A percentile compares a stretch with the other conserved stretches of the same genome.
These are phyloP conservation scores for Fusarium citri DNA, from an alignment of 2,329 filamentous ascomycete species.

Conservation along the genomic window DNA sequence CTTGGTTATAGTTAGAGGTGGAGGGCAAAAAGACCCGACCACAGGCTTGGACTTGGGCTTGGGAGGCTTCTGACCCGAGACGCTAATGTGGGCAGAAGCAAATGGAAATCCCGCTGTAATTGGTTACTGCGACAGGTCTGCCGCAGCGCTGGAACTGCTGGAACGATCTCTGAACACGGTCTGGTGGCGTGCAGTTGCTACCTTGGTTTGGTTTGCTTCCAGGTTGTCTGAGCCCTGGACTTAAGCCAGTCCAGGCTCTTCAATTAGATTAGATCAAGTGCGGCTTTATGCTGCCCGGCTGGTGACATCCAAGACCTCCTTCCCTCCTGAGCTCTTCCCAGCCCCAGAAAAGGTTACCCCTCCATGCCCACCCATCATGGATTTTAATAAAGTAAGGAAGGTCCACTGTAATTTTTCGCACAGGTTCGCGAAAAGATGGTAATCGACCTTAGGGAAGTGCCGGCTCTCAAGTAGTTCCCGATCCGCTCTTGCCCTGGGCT, in stretches of 20 bases:
- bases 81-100: constrained; percentile 38
- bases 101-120: constrained; percentile 34
- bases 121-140: constrained; percentile 31
- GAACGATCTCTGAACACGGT: constrained; percentile 20
- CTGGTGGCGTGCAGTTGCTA: constrained; percentile 14
- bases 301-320: constrained; percentile 29
- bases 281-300: constrained; percentile 6
- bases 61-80: constrained; percentile 36
- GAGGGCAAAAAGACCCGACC: constrained; percentile 32
- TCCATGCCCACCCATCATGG: constrained; percentile 12
- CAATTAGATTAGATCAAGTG: neutral
- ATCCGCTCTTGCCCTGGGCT: constrained; percentile 11
- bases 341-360: constrained; percentile 23
- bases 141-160: constrained; percentile 28
- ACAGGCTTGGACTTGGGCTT: constrained; percentile 28
- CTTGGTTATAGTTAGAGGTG: constrained; percentile 36
- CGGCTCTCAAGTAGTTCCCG: constrained; percentile 10
- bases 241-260: neutral
- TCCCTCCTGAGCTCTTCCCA: constrained; percentile 7
- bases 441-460: constrained; percentile 27
- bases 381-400: neutral
- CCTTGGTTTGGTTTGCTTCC: constrained; percentile 3
- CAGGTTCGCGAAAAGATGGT: constrained; percentile 21
- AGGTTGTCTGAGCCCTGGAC: constrained; percentile 17
- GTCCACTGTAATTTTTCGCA: constrained; percentile 17